phyloP scores from a whole-genome alignment of 306 rosid species.

The Pyrus communis region DNA sequence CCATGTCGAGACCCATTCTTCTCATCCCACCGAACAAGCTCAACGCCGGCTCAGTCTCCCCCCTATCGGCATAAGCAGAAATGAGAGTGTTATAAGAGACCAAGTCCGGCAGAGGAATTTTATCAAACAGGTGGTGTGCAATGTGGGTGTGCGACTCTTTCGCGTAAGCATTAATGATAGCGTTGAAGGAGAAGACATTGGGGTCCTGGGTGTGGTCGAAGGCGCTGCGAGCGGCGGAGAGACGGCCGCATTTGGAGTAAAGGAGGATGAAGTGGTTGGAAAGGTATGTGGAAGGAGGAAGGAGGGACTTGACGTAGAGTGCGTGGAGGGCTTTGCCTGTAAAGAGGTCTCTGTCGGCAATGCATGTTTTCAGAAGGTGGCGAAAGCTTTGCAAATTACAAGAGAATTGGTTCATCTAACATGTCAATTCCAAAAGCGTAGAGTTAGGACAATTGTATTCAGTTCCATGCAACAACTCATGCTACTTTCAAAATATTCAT shows the following conservation, averaged over 20 bases:
- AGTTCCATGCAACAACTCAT: no score
- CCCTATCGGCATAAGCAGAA: constrained; percentile 49
- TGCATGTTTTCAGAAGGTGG: constrained; percentile 44
- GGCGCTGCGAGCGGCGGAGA: constrained; percentile 26
- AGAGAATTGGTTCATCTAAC: constrained; percentile 35
- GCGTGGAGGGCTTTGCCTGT: constrained; percentile 41
- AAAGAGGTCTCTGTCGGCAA: constrained; percentile 33
- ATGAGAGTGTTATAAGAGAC: constrained; percentile 68
- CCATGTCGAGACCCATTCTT: constrained; percentile 28
- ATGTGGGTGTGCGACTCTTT: constrained; percentile 14
- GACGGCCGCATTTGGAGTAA: constrained; percentile 44
- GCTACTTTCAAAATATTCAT: no score
- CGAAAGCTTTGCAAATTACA: constrained; percentile 38
- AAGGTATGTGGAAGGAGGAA: constrained; percentile 43
- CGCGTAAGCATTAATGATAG: constrained; percentile 25
- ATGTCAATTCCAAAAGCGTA: no score
- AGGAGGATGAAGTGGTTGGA: constrained; percentile 46
- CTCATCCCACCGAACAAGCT: constrained; percentile 40
- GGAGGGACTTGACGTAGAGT: constrained; percentile 32
- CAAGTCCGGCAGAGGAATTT: constrained; percentile 32
- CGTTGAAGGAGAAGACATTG: constrained; percentile 45
- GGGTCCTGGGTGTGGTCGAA: constrained; percentile 26
- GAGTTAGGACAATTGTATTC: no score
- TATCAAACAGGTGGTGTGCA: constrained; percentile 36
- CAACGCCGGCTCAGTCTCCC: constrained; percentile 31